Base-by-base conservation (phyloP, 2,329 filamentous ascomycete genomes). In the Cercospora zeina region DNA sequence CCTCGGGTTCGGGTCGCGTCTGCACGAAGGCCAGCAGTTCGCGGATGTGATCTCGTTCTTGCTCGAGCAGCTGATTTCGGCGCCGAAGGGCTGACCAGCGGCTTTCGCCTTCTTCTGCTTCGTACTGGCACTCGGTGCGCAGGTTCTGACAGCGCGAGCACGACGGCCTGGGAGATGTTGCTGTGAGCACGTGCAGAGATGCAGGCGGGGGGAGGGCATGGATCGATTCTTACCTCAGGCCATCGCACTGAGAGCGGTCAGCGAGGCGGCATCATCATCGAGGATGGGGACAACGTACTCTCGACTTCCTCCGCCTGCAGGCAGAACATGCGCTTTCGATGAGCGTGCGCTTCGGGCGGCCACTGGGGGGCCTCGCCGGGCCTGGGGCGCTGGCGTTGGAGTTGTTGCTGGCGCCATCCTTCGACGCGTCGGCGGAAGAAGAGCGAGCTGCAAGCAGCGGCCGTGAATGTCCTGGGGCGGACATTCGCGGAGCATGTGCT, bases 71-170 rank as follows among this genome's bases (percentile, higher is more conserved):
- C 30, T 70, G 67, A 56, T 71, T 74, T 24, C 70, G 69, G 21
- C 72, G 71, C 31, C 69, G 68, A 9, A 73, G 63, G 11, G 71
- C 72, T 3, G 71, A 73, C 72, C 71, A 73, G 16, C 72, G 68
- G 56, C 71, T 73, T 45, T 74, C 72, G 59, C 71, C 72, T 58
- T 72, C 71, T 54, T 74, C 71, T 21, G 71, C 71, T 55, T 74
- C 69, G 58, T 73, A 74, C 14, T 64, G 61, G 57, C 72, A 74
- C 2, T 70, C 68, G n/a, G 71, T 74, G 11, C 64, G 65, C 3
- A 73, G 58, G 33, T 68, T 67, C 39, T 68, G 67, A 47, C 72
- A 74, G 24, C 71, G 66, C 13, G 71, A 65, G 54, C 72, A 74
- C 13, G 67, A 56, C 39, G 72, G 72, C 50, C 72, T 73, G 55